These are phyloP conservation scores for Pseudocercospora macadamiae DNA, from an alignment of 2,329 filamentous ascomycete species.

Conservation along the genomic window DNA sequence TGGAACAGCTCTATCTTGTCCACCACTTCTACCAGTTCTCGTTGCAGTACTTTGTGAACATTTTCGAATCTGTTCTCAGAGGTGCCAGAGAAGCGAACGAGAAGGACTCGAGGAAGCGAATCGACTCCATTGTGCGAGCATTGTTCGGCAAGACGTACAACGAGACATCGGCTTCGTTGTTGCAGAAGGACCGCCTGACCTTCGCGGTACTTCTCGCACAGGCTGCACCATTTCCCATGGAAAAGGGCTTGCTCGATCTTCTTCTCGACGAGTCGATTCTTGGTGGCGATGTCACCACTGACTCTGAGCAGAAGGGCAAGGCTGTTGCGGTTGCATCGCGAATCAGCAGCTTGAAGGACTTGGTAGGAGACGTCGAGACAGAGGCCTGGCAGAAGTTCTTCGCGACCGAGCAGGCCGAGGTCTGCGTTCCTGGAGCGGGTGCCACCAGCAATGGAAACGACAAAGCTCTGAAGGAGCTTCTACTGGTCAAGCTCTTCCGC, in stretches of 20 bases:
- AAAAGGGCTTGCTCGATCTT: conserved; percentile 82
- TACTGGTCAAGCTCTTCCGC: conserved; percentile 92
- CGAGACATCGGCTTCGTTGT: conserved; percentile 85
- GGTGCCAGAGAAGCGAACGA: conserved; percentile 75
- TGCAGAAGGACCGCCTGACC: conserved; percentile 93
- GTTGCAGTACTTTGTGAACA: conserved; percentile 95
- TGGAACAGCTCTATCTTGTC: conserved; percentile 96
- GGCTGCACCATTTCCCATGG: conserved; percentile 94
- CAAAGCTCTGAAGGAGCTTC: conserved; percentile 76
- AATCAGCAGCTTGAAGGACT: conserved; percentile 72
- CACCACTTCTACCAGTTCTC: conserved; percentile 99
- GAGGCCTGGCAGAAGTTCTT: conserved; percentile 82
- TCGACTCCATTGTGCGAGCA: conserved; percentile 87
- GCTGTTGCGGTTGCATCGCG: conserved; percentile 70
- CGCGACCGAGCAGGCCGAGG: conserved; percentile 82
- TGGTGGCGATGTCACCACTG: conserved; percentile 77
- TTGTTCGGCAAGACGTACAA: conserved; percentile 91
- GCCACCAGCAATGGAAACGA: conserved; percentile 61
- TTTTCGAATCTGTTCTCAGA: conserved; percentile 90
- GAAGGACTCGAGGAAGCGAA: conserved; percentile 61
- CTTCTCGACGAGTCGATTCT: conserved; percentile 78
- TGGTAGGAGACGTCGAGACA: conserved; percentile 63
- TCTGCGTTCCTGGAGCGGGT: conserved; percentile 75
- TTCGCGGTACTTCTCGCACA: conserved; percentile 94
- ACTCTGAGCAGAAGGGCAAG: conserved; percentile 65